These are phyloP conservation scores for Hyphopichia wangnamkhiaoensis DNA, from an alignment of 1,139 yeast species.

Conservation along the genomic window DNA sequence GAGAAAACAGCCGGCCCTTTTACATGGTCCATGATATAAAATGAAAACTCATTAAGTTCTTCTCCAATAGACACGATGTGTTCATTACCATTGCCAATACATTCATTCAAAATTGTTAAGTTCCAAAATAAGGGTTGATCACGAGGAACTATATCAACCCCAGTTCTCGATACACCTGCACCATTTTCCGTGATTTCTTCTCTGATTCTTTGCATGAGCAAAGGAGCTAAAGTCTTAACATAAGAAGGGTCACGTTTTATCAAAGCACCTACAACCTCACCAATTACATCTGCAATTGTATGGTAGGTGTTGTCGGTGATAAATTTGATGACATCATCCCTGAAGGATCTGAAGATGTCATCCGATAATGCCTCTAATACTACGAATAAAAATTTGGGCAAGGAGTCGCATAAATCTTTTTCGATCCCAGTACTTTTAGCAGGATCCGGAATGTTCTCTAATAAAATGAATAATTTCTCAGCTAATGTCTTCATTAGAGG, in stretches of 20 bases:
- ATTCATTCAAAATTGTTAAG: slow-evolving; percentile 68
- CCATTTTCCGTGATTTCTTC: slow-evolving; percentile 79
- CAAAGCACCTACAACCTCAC: slow-evolving; percentile 69
- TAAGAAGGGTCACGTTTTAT: slow-evolving; percentile 59
- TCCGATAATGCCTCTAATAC: slow-evolving; percentile 72
- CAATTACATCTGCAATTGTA: slow-evolving; percentile 67
- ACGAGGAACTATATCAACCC: slow-evolving; percentile 67
- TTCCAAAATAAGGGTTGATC: slow-evolving; percentile 81
- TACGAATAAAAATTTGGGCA: slow-evolving; percentile 68
- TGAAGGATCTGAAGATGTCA: slow-evolving; percentile 53
- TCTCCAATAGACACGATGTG: slow-evolving; percentile 45
- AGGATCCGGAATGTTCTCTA: slow-evolving; percentile 78
- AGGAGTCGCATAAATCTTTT: slow-evolving; percentile 52
- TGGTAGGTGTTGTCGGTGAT: slow-evolving; percentile 62
- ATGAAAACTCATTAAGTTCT: slow-evolving; percentile 53
- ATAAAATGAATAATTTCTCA: slow-evolving; percentile 60
- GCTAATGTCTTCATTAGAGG: slow-evolving; percentile 59
- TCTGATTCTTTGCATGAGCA: slow-evolving; percentile 53
- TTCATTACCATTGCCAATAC: slow-evolving; percentile 66
- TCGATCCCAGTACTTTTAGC: slow-evolving; percentile 48
- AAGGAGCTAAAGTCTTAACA: slow-evolving; percentile 46
- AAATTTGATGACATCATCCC: slow-evolving; percentile 56
- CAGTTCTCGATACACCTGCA: slow-evolving; percentile 77
- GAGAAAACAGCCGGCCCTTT: slow-evolving; percentile 64
- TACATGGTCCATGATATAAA: slow-evolving; percentile 55